Percentiles rank a stretch among this genome's conserved stretches.
These are phyloP conservation scores for Russula griseocarnosa DNA, from an alignment of 768 basidiomycete species.

Conservation along the genomic window DNA sequence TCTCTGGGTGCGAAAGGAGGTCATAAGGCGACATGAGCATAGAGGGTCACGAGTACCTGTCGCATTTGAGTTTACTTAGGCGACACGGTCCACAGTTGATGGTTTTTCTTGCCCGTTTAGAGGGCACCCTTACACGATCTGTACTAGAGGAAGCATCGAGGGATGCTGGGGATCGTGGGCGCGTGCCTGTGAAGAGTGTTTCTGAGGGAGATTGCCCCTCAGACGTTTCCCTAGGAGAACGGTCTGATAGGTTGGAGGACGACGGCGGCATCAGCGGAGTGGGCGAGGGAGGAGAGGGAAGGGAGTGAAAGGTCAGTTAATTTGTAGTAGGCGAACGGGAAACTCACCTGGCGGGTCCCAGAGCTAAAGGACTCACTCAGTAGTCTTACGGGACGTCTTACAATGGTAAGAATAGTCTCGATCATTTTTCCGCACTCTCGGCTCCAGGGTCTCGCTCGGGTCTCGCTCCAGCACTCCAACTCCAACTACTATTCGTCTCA, in stretches of 20 bases:
- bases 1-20: conserved; percentile 47
- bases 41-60: conserved; percentile 50
- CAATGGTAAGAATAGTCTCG: background rate
- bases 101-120: conserved; percentile 80
- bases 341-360: background rate
- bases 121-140: conserved; percentile 41
- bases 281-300: background rate
- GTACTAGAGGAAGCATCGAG: background rate
- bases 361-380: background rate
- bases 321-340: background rate
- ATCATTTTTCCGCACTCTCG: background rate
- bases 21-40: conserved; percentile 17
- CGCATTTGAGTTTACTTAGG: conserved; percentile 85
- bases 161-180: conserved; percentile 12
- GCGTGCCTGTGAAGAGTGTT: background rate
- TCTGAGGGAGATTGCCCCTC: conserved; percentile 2
- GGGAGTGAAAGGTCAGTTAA: background rate
- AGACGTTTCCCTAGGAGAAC: background rate
- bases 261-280: background rate
- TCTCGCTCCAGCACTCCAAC: background rate
- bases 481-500: background rate
- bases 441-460: background rate
- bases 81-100: conserved; percentile 89
- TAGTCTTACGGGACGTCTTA: background rate
- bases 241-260: background rate